Conservation (phyloP, 202 grass and related monocot genomes). For the Thinopyrum obtusiflorum region DNA sequence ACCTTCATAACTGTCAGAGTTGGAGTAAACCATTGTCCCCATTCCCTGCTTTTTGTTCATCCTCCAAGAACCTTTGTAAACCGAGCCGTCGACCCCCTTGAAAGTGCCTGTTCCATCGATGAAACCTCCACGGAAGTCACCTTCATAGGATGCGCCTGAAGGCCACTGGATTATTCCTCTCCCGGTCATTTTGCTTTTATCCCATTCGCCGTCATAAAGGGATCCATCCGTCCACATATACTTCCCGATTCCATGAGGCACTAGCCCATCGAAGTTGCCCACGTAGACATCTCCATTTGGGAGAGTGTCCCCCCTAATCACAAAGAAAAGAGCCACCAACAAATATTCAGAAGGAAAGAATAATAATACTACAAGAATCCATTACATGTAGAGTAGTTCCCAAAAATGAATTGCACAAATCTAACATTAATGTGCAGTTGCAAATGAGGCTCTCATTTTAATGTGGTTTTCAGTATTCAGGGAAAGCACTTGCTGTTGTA, state of each 20-base stretch:
- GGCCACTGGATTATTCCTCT: slow-evolving; percentile 68
- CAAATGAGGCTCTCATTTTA: not conserved
- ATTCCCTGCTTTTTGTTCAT: slow-evolving; percentile 90
- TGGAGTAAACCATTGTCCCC: slow-evolving; percentile 75
- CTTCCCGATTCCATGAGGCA: slow-evolving; percentile 87
- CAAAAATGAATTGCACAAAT: not conserved
- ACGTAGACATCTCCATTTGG: slow-evolving; percentile 88
- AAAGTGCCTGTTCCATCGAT: slow-evolving; percentile 79
- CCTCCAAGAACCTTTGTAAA: slow-evolving; percentile 84
- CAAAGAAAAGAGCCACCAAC: not conserved
- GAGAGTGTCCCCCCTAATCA: slow-evolving; percentile 58
- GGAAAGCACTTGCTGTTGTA: not conserved
- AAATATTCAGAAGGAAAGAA: no score
- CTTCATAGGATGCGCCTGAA: slow-evolving; percentile 81
- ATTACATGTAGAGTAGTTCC: not conserved
- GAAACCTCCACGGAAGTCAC: slow-evolving; percentile 84
- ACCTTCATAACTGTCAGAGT: slow-evolving; percentile 82
- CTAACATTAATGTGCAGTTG: not conserved
- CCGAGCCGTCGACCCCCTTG: slow-evolving; percentile 61
- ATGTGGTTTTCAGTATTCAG: not conserved
- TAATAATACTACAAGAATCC: no score
- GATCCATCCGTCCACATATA: slow-evolving; percentile 89
- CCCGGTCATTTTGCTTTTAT: slow-evolving; percentile 84
- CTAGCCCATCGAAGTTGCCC: slow-evolving; percentile 61
- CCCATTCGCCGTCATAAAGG: slow-evolving; percentile 81